Base-by-base conservation (phyloP, 2,329 filamentous ascomycete species). In the Aspergillus oerlinghausenensis region DNA sequence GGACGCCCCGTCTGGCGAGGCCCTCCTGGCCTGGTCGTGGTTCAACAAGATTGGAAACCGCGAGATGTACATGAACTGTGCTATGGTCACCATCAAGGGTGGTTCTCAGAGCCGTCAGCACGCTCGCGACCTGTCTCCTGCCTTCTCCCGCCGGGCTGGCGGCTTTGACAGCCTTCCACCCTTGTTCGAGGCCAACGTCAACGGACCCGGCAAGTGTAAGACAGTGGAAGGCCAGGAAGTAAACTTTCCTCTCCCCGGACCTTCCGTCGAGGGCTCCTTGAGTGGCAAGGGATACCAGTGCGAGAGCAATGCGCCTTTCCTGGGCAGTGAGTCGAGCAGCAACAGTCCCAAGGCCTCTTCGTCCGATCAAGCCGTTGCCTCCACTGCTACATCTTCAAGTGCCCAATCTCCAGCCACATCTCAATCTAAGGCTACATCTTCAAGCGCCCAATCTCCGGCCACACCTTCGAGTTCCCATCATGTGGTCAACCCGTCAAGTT, bases 61-160 rank as follows among this genome's bases (percentile, higher is more conserved):
- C 50, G 89, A 93, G 72, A 89, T 89, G 83, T 94, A 94, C 81
- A 91, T 91, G 87, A 90, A 91, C 75, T 94, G 90, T 68, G 89
- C 89, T 7, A 79, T 83, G 52, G 82, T 92, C 64, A 84, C 82
- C 60, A 85, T 92, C 38, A 68, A 74, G 2, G 70, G 70, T 10
- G 56, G 51, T 28, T 55, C 52, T 17, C 25, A 48, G 29, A 61
- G 60, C 38, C 55, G 62, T 32, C 29, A 38, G 40, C 62, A 64
- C 38, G 3, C 54, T 3, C 54, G 52, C 5, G 52, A 60, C 45
- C 17, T 55, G 35, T 23, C 58, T 48, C 43, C 43, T 40, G 38
- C 51, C 11, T 29, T 64, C 29, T 29, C 56, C 49, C 55, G 49
- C 35, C 54, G 54, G 35, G 53, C 21, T 4, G 43, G 60, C 29